Percentiles rank a stretch among this genome's conserved stretches.
These are phyloP conservation scores for Eragrostis curvula DNA, from an alignment of 176 grass and related monocot genomes.

Conservation along the genomic window DNA sequence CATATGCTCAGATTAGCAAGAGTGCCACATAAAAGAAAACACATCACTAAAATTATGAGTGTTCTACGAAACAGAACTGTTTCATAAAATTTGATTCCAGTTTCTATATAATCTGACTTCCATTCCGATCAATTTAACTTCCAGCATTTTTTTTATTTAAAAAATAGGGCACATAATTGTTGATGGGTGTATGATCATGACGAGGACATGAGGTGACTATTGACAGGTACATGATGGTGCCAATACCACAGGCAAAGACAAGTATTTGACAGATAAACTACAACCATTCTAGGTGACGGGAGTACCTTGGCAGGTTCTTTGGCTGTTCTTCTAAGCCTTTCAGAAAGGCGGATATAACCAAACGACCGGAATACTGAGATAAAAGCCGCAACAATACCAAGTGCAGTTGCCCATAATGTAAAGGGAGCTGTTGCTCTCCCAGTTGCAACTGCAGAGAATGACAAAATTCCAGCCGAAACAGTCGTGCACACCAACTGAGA, in stretches of 20 bases:
- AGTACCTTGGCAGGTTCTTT: conserved; percentile 67
- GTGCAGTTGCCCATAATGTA: conserved; percentile 62
- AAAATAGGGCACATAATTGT: neutral
- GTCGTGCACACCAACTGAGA: conserved; percentile 79
- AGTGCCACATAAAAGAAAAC: neutral
- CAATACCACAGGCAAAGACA: neutral
- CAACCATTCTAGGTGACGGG: neutral
- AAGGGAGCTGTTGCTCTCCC: conserved; percentile 70
- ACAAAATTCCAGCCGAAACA: conserved; percentile 83
- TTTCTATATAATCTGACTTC: neutral
- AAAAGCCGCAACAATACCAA: conserved; percentile 54
- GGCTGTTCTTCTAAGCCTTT: conserved; percentile 64
- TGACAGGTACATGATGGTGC: neutral
- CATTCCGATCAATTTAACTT: conserved; percentile 1
- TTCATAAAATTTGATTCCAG: neutral
- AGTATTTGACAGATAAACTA: too few relatives aligned
- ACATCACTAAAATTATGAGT: neutral
- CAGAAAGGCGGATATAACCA: conserved; percentile 66
- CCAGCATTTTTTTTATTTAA: neutral
- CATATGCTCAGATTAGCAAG: neutral
- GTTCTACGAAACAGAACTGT: neutral
- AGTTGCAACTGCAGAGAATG: conserved; percentile 70
- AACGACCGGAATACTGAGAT: conserved; percentile 64
- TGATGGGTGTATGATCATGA: neutral
- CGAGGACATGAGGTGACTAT: neutral